Percentiles rank a stretch among this genome's conserved stretches.
phyloP scores from a whole-genome alignment of 2,329 filamentous ascomycete genomes.

The Ceratocystiopsis sp. region DNA sequence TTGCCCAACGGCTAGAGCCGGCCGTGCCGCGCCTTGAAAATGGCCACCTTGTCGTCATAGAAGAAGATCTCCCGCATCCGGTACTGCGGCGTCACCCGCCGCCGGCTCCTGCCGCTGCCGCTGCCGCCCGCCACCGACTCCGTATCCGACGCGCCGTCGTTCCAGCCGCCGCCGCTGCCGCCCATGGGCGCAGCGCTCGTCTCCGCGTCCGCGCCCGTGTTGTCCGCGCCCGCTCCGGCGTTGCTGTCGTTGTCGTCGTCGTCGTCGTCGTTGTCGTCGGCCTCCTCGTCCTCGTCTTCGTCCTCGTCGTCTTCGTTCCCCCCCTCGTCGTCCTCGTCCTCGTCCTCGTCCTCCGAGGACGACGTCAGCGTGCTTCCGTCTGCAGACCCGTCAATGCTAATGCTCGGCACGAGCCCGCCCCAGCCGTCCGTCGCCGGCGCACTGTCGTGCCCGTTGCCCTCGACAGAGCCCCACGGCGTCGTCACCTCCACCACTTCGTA shows the following conservation, averaged over 20 bases:
- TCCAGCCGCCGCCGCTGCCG: slow-evolving; percentile 8
- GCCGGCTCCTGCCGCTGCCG: too few species aligned
- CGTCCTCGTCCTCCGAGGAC: slow-evolving; percentile 25
- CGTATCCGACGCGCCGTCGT: slow-evolving; percentile 23
- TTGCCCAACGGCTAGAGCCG: slow-evolving; percentile 16
- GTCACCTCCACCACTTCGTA: slow-evolving; percentile 61
- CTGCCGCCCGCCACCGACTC: slow-evolving; percentile 28
- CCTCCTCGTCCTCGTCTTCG: slow-evolving; percentile 25
- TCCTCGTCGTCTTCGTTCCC: slow-evolving; percentile 29
- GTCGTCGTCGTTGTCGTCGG: slow-evolving; percentile 23
- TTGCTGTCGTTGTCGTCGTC: slow-evolving; percentile 20
- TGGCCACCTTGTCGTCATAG: slow-evolving; percentile 67
- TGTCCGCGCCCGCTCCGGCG: slow-evolving; percentile 25
- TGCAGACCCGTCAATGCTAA: slow-evolving; percentile 8
- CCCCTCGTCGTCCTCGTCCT: slow-evolving; percentile 28
- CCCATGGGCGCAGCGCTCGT: slow-evolving; percentile 12
- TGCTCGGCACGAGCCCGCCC: slow-evolving; percentile 7
- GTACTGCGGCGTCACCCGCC: slow-evolving; percentile 21
- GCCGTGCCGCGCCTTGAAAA: slow-evolving; percentile 61
- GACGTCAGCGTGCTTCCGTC: slow-evolving; percentile 6
- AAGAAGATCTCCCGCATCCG: slow-evolving; percentile 64
- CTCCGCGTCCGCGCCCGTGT: slow-evolving; percentile 4
- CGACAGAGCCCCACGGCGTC: slow-evolving; percentile 3
- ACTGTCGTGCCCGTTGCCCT: too few species aligned
- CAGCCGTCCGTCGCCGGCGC: slow-evolving; percentile 13